A percentile compares a stretch with the other conserved stretches of the same genome.
phyloP scores from a whole-genome alignment of 2,329 filamentous ascomycete species.

The Pezicula radicicola region DNA sequence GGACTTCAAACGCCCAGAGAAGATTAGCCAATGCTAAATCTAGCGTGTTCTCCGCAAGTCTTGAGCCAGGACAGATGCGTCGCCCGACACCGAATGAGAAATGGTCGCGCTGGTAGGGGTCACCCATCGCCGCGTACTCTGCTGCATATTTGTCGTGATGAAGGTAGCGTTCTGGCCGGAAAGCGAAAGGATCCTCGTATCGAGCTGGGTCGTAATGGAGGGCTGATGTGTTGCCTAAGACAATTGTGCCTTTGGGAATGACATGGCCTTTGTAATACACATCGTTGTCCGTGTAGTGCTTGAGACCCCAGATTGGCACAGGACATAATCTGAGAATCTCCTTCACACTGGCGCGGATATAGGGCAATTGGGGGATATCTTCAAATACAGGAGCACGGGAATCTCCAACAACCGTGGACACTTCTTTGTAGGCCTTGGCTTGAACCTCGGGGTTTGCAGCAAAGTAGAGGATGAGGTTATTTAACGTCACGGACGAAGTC shows the following conservation, averaged over 20 bases:
- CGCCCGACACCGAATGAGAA: constrained; percentile 30
- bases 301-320: constrained; percentile 27
- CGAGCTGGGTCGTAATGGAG: constrained; percentile 28
- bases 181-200: constrained; percentile 37
- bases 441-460: constrained; percentile 32
- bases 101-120: constrained; percentile 21
- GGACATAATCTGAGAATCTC: constrained; percentile 40
- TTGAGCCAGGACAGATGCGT: constrained; percentile 53
- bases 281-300: constrained; percentile 31
- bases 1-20: constrained; percentile 47
- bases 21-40: constrained; percentile 42
- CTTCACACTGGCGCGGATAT: constrained; percentile 36
- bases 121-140: neutral
- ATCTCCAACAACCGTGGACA: constrained; percentile 33
- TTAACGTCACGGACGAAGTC: constrained; percentile 25
- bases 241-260: constrained; percentile 30
- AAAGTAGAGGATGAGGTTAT: constrained; percentile 32
- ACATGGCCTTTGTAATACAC: constrained; percentile 28
- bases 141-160: neutral
- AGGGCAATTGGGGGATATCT: constrained; percentile 34
- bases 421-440: constrained; percentile 33
- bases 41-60: constrained; percentile 45
- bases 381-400: constrained; percentile 30
- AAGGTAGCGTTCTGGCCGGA: constrained; percentile 36
- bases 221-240: constrained; percentile 21